Base-by-base conservation (phyloP, 768 basidiomycete species). In the Lentinula detonsa region DNA sequence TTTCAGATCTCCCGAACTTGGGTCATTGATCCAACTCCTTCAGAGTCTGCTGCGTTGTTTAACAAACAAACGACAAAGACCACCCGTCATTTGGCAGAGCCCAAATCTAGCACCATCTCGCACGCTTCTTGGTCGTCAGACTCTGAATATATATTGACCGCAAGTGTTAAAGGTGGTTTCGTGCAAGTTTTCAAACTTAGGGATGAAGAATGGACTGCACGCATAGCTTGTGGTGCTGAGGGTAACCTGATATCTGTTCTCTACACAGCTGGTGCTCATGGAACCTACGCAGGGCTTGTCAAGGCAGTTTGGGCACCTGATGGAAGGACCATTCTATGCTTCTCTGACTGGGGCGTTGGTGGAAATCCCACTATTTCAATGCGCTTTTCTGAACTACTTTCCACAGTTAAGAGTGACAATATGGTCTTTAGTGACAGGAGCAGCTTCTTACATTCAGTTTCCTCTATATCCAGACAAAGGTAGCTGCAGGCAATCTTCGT, bases 321-420 rank as follows among this genome's bases (percentile, higher is more conserved):
- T 68, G 93, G 93, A 15, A 81, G 90, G 40, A 85, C 84, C 15
- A 77, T 97, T 4, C 74, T 97, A 34, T 95, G 91, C 68, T 98
- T 95, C 73, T 95, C 93, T 3, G 91, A 95, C 66, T 92, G 92
- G 89, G 92, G 90, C 66, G 95, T 95, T 75, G 78, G 94, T 83
- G 21, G 18, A 34, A 46, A 42, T 63, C 59, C 31, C 35, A n/a
- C 35, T 46, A 16, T 28, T 61, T 18, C 51, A 42, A 42, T 57
- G 39, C 39, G 10, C 16, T 57, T 31, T 50, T 57, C 54, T 63
- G 43, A 43, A 62, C 45, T 31, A 7, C 18, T 56, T 66, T 33
- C 46, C 34, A 42, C 67, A 97, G 95, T 81, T 96, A 48, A 82
- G 93, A 57, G 83, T 96, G 10, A 90, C 92, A 1, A 76, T 95